Evolutionary conservation across 495 filamentous ascomycete species (phyloP).

Genomic region (Penicillium maclennaniae): DNA sequence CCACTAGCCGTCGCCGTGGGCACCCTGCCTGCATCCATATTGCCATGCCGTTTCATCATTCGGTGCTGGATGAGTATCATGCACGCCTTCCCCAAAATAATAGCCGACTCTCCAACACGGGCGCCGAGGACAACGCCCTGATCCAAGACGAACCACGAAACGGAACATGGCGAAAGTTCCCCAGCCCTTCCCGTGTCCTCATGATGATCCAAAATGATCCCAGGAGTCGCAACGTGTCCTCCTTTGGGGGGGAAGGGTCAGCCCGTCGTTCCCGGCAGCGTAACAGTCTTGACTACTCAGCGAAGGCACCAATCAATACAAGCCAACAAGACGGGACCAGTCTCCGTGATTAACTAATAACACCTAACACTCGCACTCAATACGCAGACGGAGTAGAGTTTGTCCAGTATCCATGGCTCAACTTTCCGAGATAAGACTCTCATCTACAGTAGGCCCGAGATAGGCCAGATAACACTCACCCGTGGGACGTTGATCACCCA

Average conservation of each 20-base stretch:
- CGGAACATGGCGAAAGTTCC: not conserved
- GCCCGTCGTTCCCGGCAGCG: not conserved
- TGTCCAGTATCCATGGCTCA: not conserved
- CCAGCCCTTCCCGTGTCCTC: not conserved
- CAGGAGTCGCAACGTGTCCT: slow-evolving; percentile 10
- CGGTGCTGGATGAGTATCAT: not conserved
- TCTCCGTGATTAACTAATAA: not conserved
- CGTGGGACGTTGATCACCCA: slow-evolving; percentile 6
- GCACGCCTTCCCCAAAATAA: not conserved
- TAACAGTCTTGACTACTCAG: not conserved
- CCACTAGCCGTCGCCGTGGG: slow-evolving; percentile 10
- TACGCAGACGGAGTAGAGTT: not conserved
- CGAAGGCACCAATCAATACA: not conserved
- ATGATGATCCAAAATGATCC: slow-evolving; percentile 7
- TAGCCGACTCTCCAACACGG: not conserved
- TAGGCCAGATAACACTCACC: slow-evolving; percentile 1
- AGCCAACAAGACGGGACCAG: not conserved
- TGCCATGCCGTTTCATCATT: not conserved
- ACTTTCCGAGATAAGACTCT: not conserved
- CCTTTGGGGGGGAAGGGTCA: not conserved
- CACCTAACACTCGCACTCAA: not conserved
- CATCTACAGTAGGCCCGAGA: slow-evolving; percentile 2
- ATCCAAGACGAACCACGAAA: not conserved
- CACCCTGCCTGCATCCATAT: not conserved
- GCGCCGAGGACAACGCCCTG: not conserved